Evolutionary conservation across 1,284 basidiomycete species (phyloP).

Genomic region (Boletus hoseneyae): DNA sequence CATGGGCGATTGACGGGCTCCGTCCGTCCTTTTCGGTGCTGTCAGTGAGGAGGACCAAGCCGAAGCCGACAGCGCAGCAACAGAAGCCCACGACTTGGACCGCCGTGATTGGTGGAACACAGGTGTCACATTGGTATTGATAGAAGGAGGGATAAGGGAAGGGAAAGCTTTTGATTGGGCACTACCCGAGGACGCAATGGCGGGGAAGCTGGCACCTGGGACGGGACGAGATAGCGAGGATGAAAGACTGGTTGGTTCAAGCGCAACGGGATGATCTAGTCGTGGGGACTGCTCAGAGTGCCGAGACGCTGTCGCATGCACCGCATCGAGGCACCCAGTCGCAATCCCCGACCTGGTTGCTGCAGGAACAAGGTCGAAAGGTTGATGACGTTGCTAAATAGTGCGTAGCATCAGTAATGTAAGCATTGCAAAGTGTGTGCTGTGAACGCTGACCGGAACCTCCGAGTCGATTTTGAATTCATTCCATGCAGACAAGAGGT

Average conservation of each 20-base stretch:
- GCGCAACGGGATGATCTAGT: background rate
- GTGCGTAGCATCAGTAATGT: background rate
- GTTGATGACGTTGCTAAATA: slow-evolving; percentile 53
- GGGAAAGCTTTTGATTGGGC: too few species aligned
- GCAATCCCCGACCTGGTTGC: slow-evolving; percentile 60
- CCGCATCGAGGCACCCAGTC: slow-evolving; percentile 77
- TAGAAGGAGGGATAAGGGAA: too few species aligned
- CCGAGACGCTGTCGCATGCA: slow-evolving; percentile 64
- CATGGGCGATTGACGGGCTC: background rate
- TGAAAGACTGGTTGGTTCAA: background rate
- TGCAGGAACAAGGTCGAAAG: too few species aligned
- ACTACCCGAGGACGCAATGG: slow-evolving; percentile 16
- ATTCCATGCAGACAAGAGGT: slow-evolving; percentile 76
- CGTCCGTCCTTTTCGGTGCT: background rate
- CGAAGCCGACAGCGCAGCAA: background rate
- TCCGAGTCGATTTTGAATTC: slow-evolving; percentile 68
- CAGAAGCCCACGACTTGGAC: background rate
- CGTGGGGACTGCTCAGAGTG: slow-evolving; percentile 46
- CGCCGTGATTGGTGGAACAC: background rate
- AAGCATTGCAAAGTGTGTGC: background rate
- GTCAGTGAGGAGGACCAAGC: too few species aligned
- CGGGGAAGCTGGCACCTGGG: slow-evolving; percentile 13
- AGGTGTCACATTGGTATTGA: background rate
- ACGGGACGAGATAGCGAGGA: background rate
- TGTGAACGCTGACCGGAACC: slow-evolving; percentile 41